A percentile compares a stretch with the other conserved stretches of the same genome.
Evolutionary conservation across 208 protist genomes (phyloP).

Genomic region (Leishmania guyanensis): DNA sequence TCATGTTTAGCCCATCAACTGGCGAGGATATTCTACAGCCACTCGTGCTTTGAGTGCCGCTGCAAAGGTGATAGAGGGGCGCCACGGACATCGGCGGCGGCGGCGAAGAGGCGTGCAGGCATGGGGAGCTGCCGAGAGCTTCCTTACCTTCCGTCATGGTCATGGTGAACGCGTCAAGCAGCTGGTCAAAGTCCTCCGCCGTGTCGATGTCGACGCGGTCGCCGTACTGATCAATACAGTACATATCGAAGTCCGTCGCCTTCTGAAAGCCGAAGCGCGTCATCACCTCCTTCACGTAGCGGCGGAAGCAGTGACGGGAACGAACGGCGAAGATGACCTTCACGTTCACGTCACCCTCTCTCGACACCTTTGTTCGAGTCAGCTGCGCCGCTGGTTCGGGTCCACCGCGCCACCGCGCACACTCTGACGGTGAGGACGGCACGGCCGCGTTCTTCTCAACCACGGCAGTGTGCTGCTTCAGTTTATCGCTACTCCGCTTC

Average conservation of each 20-base stretch:
- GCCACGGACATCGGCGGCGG: neutral
- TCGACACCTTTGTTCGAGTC: conserved; percentile 70
- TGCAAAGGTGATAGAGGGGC: neutral
- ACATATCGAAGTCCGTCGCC: conserved; percentile 78
- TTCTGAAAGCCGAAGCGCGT: conserved; percentile 64
- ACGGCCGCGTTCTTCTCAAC: neutral
- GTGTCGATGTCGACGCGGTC: conserved; percentile 86
- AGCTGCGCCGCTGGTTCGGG: conserved; percentile 6
- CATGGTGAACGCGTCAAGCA: conserved; percentile 42
- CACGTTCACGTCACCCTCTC: conserved; percentile 78
- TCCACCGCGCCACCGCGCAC: neutral
- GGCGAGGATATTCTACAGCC: neutral
- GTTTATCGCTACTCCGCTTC: neutral
- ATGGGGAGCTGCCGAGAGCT: neutral
- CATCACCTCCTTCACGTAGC: conserved; percentile 63
- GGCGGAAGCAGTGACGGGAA: conserved; percentile 39
- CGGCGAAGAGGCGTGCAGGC: neutral
- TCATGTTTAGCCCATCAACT: neutral
- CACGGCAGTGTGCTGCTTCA: neutral
- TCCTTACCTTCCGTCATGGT: neutral
- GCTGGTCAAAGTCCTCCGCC: conserved; percentile 58
- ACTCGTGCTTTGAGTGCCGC: neutral
- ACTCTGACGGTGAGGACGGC: neutral
- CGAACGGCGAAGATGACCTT: conserved; percentile 60
- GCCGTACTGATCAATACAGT: conserved; percentile 64